Evolutionary conservation across 1,139 yeast genomes (phyloP), one percentile per base, ranked within the genome.

Genomic region (Zygosaccharomyces sapae): DNA sequence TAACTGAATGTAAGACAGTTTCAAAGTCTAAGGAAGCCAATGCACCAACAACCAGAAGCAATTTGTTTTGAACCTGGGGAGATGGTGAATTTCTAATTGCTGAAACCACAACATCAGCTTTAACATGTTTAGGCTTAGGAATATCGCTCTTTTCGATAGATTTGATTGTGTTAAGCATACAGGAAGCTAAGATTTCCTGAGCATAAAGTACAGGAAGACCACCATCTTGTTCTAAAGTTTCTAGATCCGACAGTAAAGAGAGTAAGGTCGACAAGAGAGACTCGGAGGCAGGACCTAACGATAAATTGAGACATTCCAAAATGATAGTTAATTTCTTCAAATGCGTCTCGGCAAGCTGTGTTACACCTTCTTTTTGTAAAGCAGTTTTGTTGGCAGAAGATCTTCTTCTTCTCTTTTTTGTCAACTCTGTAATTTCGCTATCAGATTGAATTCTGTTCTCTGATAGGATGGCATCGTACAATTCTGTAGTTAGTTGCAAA

Each of bases 41-140:
- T 46, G 89, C 85, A 2, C 97, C 87, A 57, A 92, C 82, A 16
- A 92, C 90, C 54, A 92, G 71, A 51, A 92, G 72, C 45, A 92
- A 72, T 57, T 90, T 79, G 68, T 92, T 92, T 69, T 92, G 98
- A 29, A 90, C 94, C 67, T 92, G 97, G 7, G 97, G 97, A 35
- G 96, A 86, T 43, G 81, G 77, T 0, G 97, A 84, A 3, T 89
- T 79, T 62, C 98, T 79, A 49, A 92, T 89, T 18, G 96, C 86
- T 46, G 92, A 84, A 31, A 92, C 97, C 56, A 92, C 76, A 52
- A 89, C 80, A 65, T 90, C 97, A 3, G 96, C 92, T 66, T 97
- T 79, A 40, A 90, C 75, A 13, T 84, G 73, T 52, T 77, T 78
- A n/a, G 89, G 74, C 56, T 86, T 90, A 4, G 76, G 60, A 48